Evolutionary conservation across 1,284 basidiomycete genomes (phyloP), one percentile per base, ranked within the genome.

Genomic region (Neolentinus lepideus): DNA sequence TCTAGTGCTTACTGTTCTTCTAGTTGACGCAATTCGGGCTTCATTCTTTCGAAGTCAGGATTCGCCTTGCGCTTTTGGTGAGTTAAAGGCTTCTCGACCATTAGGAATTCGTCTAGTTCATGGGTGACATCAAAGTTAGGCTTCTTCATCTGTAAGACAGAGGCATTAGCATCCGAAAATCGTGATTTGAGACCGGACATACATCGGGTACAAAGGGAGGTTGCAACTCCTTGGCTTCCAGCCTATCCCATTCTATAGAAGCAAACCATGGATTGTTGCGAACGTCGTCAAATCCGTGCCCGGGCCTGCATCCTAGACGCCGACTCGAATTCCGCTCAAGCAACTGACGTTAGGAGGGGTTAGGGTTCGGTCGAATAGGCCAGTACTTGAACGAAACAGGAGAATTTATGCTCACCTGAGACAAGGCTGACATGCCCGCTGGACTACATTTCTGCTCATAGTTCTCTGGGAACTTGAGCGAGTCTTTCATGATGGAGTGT

Each of bases 121-220:
- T 98, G 94, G 35, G 93, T 88, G 27, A 96, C 92, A 66, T 99
- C 96, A 70, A 99, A 99, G 71, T 98, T 98, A 29, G 94, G 92
- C 69, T 89, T 89, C 68, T 94, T 94, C 67, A 87, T 84, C 92
- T 96, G 66, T 24, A 58, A 22, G 47, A 26, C 47, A 29, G n/a
- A n/a, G n/a, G n/a, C n/a, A 16, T 50, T 6, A 26, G 47, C 14
- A 35, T 35, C 26, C 52, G 48, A 35, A 50, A 57, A 29, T 27
- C 51, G 25, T 54, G 19, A 21, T 22, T 24, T 24, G 19, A 25
- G 27, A 48, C 0, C 25, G 43, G 2, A 82, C 90, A 62, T 62
- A 93, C 91, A 67, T 98, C 92, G 33, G 94, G 96, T 59, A 92
- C 85, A 66, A 95, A 99, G 1, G 92, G 92, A 1, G 96, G 88